These are phyloP conservation scores for Penicillium odoratum DNA, from an alignment of 495 filamentous ascomycete genomes.

Conservation along the genomic window DNA sequence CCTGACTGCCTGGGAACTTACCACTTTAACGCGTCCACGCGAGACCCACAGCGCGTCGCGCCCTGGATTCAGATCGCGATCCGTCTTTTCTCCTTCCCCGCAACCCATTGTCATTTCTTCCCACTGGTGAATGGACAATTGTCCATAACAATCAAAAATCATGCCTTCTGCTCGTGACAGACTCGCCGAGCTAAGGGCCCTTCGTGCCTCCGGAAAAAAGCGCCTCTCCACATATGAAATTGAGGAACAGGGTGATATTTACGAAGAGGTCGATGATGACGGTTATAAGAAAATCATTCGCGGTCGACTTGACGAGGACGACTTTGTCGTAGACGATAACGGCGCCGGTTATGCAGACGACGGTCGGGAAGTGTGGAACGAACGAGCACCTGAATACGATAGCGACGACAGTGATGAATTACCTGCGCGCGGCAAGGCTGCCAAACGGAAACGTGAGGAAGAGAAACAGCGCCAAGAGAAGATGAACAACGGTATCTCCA, in stretches of 20 bases:
- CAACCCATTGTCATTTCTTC: conserved; percentile 17
- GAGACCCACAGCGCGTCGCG: conserved; percentile 13
- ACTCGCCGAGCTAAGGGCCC: conserved; percentile 77
- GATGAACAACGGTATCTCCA: conserved; percentile 86
- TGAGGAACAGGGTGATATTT: conserved; percentile 78
- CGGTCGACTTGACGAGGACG: conserved; percentile 84
- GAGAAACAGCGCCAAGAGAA: conserved; percentile 82
- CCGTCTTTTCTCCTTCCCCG: conserved; percentile 24
- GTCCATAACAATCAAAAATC: conserved; percentile 17
- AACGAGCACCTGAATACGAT: conserved; percentile 55
- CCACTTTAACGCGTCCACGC: conserved; percentile 14
- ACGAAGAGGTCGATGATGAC: conserved; percentile 96
- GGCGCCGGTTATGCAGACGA: conserved; percentile 95
- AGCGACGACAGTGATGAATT: conserved; percentile 68
- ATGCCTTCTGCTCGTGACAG: conserved; percentile 45
- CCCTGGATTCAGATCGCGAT: conserved; percentile 13
- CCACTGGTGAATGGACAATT: conserved; percentile 18
- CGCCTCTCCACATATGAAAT: conserved; percentile 86
- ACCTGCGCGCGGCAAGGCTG: conserved; percentile 64
- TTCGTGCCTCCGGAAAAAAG: conserved; percentile 88
- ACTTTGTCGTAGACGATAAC: conserved; percentile 96
- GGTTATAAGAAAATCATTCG: conserved; percentile 95
- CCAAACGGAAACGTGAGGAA: conserved; percentile 87
- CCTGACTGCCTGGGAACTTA: neutral
- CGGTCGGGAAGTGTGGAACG: conserved; percentile 95